These are phyloP conservation scores for Xylaria sp. DNA, from an alignment of 2,329 filamentous ascomycete genomes.

Conservation along the genomic window DNA sequence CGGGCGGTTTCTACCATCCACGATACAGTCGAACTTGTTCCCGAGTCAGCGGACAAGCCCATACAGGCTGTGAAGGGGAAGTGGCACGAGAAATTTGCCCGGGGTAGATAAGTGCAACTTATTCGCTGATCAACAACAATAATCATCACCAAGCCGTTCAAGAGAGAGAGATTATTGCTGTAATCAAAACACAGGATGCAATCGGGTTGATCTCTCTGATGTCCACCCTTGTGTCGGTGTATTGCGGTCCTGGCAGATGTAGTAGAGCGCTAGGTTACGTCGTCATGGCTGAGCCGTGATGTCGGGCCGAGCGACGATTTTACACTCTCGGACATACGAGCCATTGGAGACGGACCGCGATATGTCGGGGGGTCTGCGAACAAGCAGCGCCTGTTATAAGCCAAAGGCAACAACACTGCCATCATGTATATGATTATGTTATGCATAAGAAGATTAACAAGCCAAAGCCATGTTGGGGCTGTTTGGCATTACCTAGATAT, in stretches of 20 bases:
- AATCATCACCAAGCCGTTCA: too few relatives aligned
- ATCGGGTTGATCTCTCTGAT: neutral
- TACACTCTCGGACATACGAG: neutral
- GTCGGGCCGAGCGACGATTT: neutral
- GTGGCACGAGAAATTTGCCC: slow-evolving; percentile 70
- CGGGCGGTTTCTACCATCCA: slow-evolving; percentile 66
- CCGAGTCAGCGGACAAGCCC: slow-evolving; percentile 52
- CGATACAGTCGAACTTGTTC: slow-evolving; percentile 71
- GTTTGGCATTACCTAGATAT: neutral
- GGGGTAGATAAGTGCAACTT: slow-evolving; percentile 52
- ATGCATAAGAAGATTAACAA: neutral
- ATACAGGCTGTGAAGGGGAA: slow-evolving; percentile 58
- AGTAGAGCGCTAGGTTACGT: neutral
- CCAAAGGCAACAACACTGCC: too few relatives aligned
- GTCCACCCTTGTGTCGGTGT: neutral
- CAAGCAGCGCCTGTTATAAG: too few relatives aligned
- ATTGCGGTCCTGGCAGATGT: neutral
- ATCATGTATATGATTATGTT: too few relatives aligned
- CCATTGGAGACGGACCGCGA: neutral
- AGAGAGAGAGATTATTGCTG: too few relatives aligned
- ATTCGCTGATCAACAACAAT: neutral
- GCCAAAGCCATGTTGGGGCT: neutral
- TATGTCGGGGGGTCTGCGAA: neutral
- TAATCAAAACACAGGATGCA: too few relatives aligned
- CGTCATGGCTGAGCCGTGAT: neutral